phyloP scores from a whole-genome alignment of 768 basidiomycete genomes.

The Amanita fuliginea region DNA sequence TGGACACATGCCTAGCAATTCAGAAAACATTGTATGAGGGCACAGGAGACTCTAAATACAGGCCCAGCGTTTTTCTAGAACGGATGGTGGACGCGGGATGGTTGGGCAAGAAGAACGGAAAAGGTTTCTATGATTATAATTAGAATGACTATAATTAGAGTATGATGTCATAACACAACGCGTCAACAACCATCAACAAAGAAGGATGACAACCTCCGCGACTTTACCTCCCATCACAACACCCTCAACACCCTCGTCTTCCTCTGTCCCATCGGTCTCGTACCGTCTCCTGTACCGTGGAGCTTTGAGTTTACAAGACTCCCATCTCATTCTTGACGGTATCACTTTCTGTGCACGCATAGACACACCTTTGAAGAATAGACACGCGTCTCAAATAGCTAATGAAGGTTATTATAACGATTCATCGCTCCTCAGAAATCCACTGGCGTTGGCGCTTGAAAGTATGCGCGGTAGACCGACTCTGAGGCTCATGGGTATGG shows the following conservation, averaged over 20 bases:
- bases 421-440: slow-evolving; percentile 44
- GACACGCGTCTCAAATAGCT: background rate
- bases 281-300: slow-evolving; percentile 69
- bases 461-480: slow-evolving; percentile 70
- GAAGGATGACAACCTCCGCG: background rate
- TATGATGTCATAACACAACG: background rate
- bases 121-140: slow-evolving; percentile 88
- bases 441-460: slow-evolving; percentile 62
- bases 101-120: slow-evolving; percentile 87
- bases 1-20: slow-evolving; percentile 93
- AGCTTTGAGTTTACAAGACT: slow-evolving; percentile 63
- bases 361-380: slow-evolving; percentile 22
- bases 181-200: background rate
- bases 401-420: background rate
- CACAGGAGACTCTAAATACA: slow-evolving; percentile 91
- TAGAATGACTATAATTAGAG: slow-evolving; percentile 49
- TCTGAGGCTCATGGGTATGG: slow-evolving; percentile 45
- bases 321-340: slow-evolving; percentile 61
- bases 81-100: slow-evolving; percentile 96
- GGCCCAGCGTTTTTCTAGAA: slow-evolving; percentile 81
- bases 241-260: slow-evolving; percentile 9
- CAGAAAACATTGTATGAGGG: slow-evolving; percentile 84
- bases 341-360: slow-evolving; percentile 53
- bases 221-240: slow-evolving; percentile 2
- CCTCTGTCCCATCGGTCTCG: slow-evolving; percentile 7